These are phyloP conservation scores for Mycosphaerella arachidis DNA, from an alignment of 2,329 filamentous ascomycete genomes.

Conservation along the genomic window DNA sequence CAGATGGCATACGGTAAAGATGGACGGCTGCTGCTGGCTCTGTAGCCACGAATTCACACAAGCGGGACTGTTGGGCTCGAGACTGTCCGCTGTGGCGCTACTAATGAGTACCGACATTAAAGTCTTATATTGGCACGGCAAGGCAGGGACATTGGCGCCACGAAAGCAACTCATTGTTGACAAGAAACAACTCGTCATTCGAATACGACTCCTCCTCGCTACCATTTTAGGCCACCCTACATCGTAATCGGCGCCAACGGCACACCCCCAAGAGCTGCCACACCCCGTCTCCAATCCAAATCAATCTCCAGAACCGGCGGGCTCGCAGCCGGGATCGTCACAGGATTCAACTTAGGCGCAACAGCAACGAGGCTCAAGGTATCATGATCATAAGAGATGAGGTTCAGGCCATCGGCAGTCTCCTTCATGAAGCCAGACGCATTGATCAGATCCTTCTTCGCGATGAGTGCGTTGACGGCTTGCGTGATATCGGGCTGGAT, in stretches of 20 bases:
- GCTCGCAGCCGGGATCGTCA: slow-evolving; percentile 18
- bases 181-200: too few species aligned
- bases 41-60: too few species aligned
- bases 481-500: slow-evolving; percentile 21
- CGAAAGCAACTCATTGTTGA: too few species aligned
- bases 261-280: slow-evolving; percentile 19
- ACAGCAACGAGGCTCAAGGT: slow-evolving; percentile 20
- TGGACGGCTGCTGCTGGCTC: too few species aligned
- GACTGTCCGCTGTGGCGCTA: too few species aligned
- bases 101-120: too few species aligned
- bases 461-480: slow-evolving; percentile 21
- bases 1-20: too few species aligned
- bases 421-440: slow-evolving; percentile 18
- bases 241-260: slow-evolving; percentile 15
- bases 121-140: too few species aligned
- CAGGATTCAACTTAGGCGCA: slow-evolving; percentile 16
- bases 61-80: too few species aligned
- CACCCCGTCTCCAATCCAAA: slow-evolving; percentile 19
- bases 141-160: too few species aligned
- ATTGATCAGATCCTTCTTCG: slow-evolving; percentile 20
- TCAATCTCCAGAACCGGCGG: slow-evolving; percentile 20
- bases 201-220: too few species aligned
- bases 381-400: slow-evolving; percentile 23
- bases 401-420: slow-evolving; percentile 18
- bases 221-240: not conserved